Evolutionary conservation across 306 rosid genomes (phyloP), one percentile per base, ranked within the genome.

Genomic region (Quercus gilva): DNA sequence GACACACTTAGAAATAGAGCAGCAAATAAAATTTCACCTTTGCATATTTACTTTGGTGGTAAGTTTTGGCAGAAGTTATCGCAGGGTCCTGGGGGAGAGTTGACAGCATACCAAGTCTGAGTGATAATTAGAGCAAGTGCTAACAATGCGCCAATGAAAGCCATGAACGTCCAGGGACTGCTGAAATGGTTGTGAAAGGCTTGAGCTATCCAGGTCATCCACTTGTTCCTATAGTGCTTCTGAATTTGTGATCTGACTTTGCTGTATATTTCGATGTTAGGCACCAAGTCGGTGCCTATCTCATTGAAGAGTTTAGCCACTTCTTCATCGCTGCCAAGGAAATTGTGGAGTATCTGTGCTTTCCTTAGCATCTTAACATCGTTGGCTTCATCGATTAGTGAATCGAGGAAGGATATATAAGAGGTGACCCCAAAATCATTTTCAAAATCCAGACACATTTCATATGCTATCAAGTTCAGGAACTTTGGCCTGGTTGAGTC

Each of bases 221-320:
- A 6, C 69, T 6, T 57, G 28, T 2, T 45, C 0, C 0, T 15
- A 55, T 60, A 78, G 78, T 85, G 88, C 5, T 1, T 41, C 0
- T 84, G 51, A 6, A 78, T 55, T 2, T 26, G 0, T 0, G 0
- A 0, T 20, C 41, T 80, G 29, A 85, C 76, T 0, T 1, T 0
- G 0, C 0, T 0, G 56, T 84, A 81, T 45, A 41, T 7, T 1
- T 9, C 63, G 2, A 0, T 1, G 56, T 18, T 5, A 3, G 70
- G 86, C 21, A 79, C 75, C 75, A 85, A 65, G 58, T 81, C 82
- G 4, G 80, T 55, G 25, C 77, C 58, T 6, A 87, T 55, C 71
- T 53, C 73, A 15, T 87, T 87, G 71, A 87, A 89, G 35, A 89
- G 86, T 0, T 60, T 0, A n/a, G 88, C 84, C 78, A 87, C 88